These are phyloP conservation scores for Phytophthora boehmeriae DNA, from an alignment of 352 stramenopile genomes.

Conservation along the genomic window DNA sequence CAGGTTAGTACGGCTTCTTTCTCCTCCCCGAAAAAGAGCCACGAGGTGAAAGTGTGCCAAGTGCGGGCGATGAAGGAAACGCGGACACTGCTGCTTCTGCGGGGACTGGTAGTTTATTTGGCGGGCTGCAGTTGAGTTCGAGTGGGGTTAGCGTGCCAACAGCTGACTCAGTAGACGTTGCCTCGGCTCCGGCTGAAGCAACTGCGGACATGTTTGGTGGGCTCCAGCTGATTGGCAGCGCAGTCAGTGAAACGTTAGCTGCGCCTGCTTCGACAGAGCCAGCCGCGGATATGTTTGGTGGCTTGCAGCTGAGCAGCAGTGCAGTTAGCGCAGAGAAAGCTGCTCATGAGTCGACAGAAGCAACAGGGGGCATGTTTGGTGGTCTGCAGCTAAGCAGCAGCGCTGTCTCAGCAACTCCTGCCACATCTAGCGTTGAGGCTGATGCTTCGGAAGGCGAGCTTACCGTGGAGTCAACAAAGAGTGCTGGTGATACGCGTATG, in stretches of 20 bases:
- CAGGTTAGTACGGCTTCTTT: constrained; percentile 25
- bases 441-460: constrained; percentile 7
- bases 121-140: constrained; percentile 30
- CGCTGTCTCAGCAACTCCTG: constrained; percentile 1
- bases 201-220: constrained; percentile 25
- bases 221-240: constrained; percentile 20
- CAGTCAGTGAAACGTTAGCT: not conserved
- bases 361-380: constrained; percentile 24
- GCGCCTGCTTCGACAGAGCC: constrained; percentile 10
- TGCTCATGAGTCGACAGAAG: constrained; percentile 4
- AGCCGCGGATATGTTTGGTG: constrained; percentile 12
- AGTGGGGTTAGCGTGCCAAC: constrained; percentile 5
- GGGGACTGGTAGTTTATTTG: constrained; percentile 25
- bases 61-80: not conserved
- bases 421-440: not conserved
- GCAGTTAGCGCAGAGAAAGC: constrained; percentile 1
- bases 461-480: constrained; percentile 12
- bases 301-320: constrained; percentile 19
- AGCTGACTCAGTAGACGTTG: constrained; percentile 2
- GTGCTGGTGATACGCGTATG: constrained; percentile 42
- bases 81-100: constrained; percentile 6
- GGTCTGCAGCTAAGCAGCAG: constrained; percentile 23
- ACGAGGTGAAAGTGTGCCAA: constrained; percentile 6
- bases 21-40: constrained; percentile 16
- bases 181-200: not conserved